Percentiles rank a stretch among this genome's conserved stretches.
Conservation (phyloP, 345 rosid genomes). For the Pistacia integerrima region DNA sequence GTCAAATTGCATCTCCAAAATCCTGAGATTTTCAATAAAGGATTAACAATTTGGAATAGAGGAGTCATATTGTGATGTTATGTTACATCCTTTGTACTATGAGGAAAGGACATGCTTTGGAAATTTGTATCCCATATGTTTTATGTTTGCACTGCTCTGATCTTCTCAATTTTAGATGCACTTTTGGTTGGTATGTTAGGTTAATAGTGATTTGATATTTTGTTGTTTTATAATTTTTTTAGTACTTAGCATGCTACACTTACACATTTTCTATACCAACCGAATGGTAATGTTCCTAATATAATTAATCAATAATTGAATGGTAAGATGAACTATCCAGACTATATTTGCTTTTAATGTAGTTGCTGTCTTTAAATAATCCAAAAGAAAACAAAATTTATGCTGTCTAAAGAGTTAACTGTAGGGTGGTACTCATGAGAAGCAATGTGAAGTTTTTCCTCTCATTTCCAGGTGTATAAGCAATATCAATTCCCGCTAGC, state of each 20-base stretch:
- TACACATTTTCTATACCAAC: background rate
- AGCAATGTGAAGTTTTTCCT: background rate
- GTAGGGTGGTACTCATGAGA: background rate
- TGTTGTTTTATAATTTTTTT: background rate
- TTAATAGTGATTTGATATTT: background rate
- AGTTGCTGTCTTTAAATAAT: background rate
- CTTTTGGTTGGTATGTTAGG: background rate
- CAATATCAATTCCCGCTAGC: conserved; percentile 68
- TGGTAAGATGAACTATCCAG: background rate
- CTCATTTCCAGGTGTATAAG: conserved; percentile 47
- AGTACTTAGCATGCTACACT: background rate
- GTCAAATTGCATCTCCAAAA: background rate
- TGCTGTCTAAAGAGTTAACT: background rate
- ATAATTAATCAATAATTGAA: background rate
- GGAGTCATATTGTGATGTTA: background rate
- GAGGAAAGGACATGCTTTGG: background rate
- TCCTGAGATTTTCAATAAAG: background rate
- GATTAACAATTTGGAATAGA: background rate
- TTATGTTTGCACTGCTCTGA: background rate
- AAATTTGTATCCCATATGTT: background rate
- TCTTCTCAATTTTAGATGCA: background rate
- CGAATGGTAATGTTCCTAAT: background rate
- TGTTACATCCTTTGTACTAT: background rate
- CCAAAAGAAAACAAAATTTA: background rate
- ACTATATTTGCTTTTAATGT: background rate